Conservation (phyloP, 805 yeast species). For the Metschnikowia peoriensis region DNA sequence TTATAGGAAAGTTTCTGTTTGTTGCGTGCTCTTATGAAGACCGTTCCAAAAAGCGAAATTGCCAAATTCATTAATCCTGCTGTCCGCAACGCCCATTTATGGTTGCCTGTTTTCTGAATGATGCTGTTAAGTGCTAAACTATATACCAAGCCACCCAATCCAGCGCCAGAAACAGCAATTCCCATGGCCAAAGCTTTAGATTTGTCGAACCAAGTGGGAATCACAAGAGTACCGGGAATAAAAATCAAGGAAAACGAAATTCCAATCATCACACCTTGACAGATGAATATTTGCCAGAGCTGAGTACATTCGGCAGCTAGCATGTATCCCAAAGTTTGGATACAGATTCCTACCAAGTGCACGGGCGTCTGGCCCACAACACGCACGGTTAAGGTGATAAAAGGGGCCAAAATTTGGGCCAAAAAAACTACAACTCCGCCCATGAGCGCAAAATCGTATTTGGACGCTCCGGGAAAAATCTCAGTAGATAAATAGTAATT, state of each 20-base stretch:
- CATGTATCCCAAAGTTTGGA: slow-evolving; percentile 54
- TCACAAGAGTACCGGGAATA: slow-evolving; percentile 56
- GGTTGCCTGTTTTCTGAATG: slow-evolving; percentile 40
- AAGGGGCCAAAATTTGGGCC: slow-evolving; percentile 61
- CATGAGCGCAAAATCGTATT: slow-evolving; percentile 60
- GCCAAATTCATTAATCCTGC: slow-evolving; percentile 34
- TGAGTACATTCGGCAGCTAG: slow-evolving; percentile 58
- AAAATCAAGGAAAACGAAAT: slow-evolving; percentile 52
- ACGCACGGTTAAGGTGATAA: slow-evolving; percentile 36
- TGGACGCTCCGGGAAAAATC: slow-evolving; percentile 52
- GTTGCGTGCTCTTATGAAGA: slow-evolving; percentile 48
- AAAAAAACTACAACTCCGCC: slow-evolving; percentile 65
- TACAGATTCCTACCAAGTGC: slow-evolving; percentile 46
- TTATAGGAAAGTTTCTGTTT: slow-evolving; percentile 24
- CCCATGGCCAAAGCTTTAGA: slow-evolving; percentile 58
- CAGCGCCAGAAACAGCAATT: slow-evolving; percentile 47
- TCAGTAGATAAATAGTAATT: slow-evolving; percentile 44
- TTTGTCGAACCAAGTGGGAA: slow-evolving; percentile 72
- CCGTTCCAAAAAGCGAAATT: slow-evolving; percentile 35
- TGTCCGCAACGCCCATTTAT: slow-evolving; percentile 44
- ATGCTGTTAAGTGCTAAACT: slow-evolving; percentile 42
- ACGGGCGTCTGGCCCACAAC: slow-evolving; percentile 51
- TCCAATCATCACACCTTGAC: slow-evolving; percentile 68
- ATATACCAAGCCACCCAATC: slow-evolving; percentile 51
- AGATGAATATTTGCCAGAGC: slow-evolving; percentile 63